A percentile compares a stretch with the other conserved stretches of the same genome.
Conservation (phyloP, 768 basidiomycete species). For the Termitomyces eurrhizus region DNA sequence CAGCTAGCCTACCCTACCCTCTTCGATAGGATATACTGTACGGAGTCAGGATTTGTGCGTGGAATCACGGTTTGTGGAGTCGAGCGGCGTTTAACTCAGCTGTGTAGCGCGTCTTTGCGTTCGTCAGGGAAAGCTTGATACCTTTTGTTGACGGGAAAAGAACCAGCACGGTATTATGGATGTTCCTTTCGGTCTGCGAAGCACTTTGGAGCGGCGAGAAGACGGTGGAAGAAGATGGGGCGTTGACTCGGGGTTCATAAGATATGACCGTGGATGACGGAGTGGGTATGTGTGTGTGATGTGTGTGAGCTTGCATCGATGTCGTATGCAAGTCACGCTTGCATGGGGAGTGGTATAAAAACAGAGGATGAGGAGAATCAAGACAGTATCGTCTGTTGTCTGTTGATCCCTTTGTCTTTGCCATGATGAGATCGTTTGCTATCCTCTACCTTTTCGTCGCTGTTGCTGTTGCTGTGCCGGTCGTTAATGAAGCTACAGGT, state of each 20-base stretch:
- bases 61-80: no score
- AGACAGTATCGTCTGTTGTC: conserved; percentile 4
- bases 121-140: not conserved
- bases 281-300: no score
- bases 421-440: conserved; percentile 8
- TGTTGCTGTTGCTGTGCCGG: conserved; percentile 5
- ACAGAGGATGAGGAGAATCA: not conserved
- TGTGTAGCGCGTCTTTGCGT: no score
- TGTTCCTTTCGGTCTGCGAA: no score
- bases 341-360: conserved; percentile 1
- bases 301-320: no score
- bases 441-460: conserved; percentile 7
- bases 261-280: conserved; percentile 1
- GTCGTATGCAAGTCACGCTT: not conserved
- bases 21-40: no score
- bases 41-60: no score
- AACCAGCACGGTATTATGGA: no score
- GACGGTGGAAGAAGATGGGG: conserved; percentile 1
- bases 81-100: no score
- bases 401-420: not conserved
- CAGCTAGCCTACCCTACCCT: no score
- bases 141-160: not conserved
- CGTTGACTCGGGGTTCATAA: not conserved
- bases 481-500: conserved; percentile 8
- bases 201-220: not conserved